Percentiles rank a stretch among this genome's conserved stretches.
Evolutionary conservation across 2,329 filamentous ascomycete genomes (phyloP).

Genomic region (Ophiostoma angusticollis): DNA sequence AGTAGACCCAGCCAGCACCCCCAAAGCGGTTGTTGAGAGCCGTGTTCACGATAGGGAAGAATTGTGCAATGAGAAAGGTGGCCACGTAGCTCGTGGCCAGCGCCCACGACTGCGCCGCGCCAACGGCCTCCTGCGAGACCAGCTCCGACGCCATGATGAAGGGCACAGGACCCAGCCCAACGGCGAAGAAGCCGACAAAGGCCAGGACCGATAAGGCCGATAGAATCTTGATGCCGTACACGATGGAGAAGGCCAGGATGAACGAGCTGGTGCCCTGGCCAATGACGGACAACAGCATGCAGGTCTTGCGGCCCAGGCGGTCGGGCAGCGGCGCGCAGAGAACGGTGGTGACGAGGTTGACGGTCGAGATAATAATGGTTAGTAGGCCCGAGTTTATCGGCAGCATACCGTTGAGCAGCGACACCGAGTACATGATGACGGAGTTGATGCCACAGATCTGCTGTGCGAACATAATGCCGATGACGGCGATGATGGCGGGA

Average conservation of each 20-base stretch:
- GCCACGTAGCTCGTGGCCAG: constrained; percentile 79
- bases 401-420: constrained; percentile 68
- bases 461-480: constrained; percentile 85
- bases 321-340: constrained; percentile 76
- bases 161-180: constrained; percentile 84
- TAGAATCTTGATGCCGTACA: constrained; percentile 56
- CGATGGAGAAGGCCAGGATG: constrained; percentile 67
- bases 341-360: constrained; percentile 76
- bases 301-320: constrained; percentile 74
- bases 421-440: constrained; percentile 97
- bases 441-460: constrained; percentile 93
- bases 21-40: constrained; percentile 51
- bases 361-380: constrained; percentile 73
- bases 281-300: constrained; percentile 66
- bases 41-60: constrained; percentile 79
- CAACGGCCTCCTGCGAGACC: constrained; percentile 79
- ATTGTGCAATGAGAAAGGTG: constrained; percentile 86
- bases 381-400: constrained; percentile 70
- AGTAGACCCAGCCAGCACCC: constrained; percentile 73
- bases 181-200: constrained; percentile 82
- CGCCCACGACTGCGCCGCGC: constrained; percentile 80
- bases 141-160: constrained; percentile 90
- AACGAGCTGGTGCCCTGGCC: constrained; percentile 76
- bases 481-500: constrained; percentile 66
- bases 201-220: constrained; percentile 70